These are phyloP conservation scores for Centella asiatica DNA, from an alignment of 129 eudicot species.

Conservation along the genomic window DNA sequence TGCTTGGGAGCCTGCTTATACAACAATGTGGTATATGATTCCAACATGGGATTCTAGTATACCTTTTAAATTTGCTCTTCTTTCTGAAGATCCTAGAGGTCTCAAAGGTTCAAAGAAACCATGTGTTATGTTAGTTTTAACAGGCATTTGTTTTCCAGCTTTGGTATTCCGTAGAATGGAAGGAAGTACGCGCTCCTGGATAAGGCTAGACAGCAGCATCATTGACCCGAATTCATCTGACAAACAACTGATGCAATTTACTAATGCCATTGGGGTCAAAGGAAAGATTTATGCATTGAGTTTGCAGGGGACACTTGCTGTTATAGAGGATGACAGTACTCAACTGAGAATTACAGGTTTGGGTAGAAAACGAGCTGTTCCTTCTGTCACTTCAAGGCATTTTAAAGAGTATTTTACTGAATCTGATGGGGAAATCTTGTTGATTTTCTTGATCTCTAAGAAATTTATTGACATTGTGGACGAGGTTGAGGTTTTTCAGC, in stretches of 20 bases:
- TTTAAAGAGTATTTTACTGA: slow-evolving; percentile 21
- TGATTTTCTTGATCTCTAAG: slow-evolving; percentile 16
- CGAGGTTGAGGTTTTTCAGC: slow-evolving; percentile 19
- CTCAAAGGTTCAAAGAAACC: background rate
- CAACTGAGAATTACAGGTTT: slow-evolving; percentile 3
- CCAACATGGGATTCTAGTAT: slow-evolving; percentile 12
- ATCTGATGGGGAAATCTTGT: slow-evolving; percentile 27
- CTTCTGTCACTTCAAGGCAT: slow-evolving; percentile 12
- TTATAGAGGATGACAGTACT: slow-evolving; percentile 16
- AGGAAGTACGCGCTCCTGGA: slow-evolving; percentile 3
- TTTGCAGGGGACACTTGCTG: slow-evolving; percentile 27
- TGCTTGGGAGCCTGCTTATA: background rate
- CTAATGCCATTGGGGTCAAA: slow-evolving; percentile 20
- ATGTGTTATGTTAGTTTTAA: slow-evolving; percentile 11
- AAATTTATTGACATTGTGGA: slow-evolving; percentile 12
- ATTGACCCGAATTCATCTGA: slow-evolving; percentile 18
- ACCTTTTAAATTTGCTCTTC: background rate
- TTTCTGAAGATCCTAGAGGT: background rate
- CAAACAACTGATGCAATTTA: slow-evolving; percentile 12
- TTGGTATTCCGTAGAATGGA: slow-evolving; percentile 3
- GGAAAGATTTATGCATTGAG: slow-evolving; percentile 35
- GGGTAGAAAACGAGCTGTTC: slow-evolving; percentile 23
- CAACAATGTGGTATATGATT: no score
- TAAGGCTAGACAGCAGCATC: background rate
- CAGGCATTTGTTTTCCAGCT: slow-evolving; percentile 20